Evolutionary conservation across 345 rosid genomes (phyloP).

Genomic region (Brassica incana): DNA sequence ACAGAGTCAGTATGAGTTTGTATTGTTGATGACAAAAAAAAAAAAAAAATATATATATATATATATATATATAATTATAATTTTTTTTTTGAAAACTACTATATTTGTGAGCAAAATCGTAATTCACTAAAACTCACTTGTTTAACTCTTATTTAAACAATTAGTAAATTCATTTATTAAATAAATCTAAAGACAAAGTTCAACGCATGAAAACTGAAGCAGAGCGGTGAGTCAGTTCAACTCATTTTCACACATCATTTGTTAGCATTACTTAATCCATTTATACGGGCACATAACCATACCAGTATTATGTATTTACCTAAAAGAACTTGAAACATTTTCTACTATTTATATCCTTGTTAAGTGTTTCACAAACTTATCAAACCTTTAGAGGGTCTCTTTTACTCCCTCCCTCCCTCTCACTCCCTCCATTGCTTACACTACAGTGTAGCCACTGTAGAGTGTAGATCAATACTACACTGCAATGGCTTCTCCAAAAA

Average conservation of each 20-base stretch:
- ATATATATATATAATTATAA: too few relatives aligned
- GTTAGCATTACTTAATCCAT: neutral
- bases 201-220: neutral
- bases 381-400: neutral
- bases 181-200: neutral
- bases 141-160: neutral
- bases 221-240: neutral
- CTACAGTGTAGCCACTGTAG: neutral
- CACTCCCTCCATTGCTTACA: neutral
- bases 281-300: neutral
- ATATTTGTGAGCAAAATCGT: neutral
- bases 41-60: too few relatives aligned
- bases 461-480: conserved; percentile 6
- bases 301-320: neutral
- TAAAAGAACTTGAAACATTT: neutral
- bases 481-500: neutral
- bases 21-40: too few relatives aligned
- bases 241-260: neutral
- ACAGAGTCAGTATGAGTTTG: too few relatives aligned
- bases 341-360: neutral
- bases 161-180: neutral
- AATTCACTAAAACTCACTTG: neutral
- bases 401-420: neutral
- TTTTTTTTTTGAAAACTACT: too few relatives aligned
- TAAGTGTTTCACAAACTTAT: neutral